Percentiles rank a stretch among this genome's conserved stretches.
These are phyloP conservation scores for Kodamaea laetipori DNA, from an alignment of 805 yeast genomes.

Conservation along the genomic window DNA sequence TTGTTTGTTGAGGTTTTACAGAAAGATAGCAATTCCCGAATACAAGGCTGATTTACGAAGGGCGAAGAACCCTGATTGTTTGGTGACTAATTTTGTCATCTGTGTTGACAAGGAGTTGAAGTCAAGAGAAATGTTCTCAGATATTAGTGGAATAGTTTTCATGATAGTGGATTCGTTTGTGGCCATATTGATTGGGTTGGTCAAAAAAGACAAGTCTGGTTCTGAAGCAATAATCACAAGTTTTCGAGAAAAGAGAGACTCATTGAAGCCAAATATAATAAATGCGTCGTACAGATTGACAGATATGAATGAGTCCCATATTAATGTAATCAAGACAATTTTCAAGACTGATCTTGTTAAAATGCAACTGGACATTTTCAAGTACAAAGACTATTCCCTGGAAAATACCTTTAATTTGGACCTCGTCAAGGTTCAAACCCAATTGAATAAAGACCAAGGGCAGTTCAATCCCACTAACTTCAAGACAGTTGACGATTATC, in stretches of 20 bases:
- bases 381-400: constrained; percentile 40
- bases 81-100: constrained; percentile 53
- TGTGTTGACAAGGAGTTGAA: constrained; percentile 51
- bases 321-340: constrained; percentile 19
- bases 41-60: constrained; percentile 34
- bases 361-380: constrained; percentile 56
- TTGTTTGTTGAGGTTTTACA: constrained; percentile 61
- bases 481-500: constrained; percentile 22
- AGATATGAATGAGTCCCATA: too few relatives aligned
- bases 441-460: constrained; percentile 29
- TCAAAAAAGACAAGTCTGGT: constrained; percentile 37
- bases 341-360: constrained; percentile 49
- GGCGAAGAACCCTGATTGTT: constrained; percentile 42
- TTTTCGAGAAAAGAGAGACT: constrained; percentile 43
- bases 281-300: constrained; percentile 6
- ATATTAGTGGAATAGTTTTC: constrained; percentile 35
- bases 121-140: constrained; percentile 20
- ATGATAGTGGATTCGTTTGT: constrained; percentile 38
- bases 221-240: constrained; percentile 42
- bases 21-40: constrained; percentile 53
- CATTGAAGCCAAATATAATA: constrained; percentile 31
- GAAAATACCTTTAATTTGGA: constrained; percentile 42
- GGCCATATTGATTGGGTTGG: constrained; percentile 38
- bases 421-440: too few relatives aligned
- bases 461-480: constrained; percentile 33